Evolutionary conservation across 306 rosid genomes (phyloP).

Genomic region (Clitoria ternatea): DNA sequence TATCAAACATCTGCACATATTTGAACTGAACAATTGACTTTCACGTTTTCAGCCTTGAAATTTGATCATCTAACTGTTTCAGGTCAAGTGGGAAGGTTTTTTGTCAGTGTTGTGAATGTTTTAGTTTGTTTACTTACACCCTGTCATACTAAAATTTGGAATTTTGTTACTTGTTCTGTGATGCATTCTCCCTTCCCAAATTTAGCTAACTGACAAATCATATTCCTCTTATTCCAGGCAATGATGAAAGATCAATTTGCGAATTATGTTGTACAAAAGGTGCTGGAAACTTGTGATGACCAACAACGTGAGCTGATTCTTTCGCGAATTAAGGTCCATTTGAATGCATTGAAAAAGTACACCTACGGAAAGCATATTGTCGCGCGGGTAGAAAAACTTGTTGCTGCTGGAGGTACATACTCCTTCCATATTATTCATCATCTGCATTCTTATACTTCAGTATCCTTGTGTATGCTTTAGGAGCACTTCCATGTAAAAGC

Average conservation of each 20-base stretch:
- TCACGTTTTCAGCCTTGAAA: not conserved
- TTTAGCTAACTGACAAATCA: not conserved
- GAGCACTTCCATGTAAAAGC: not conserved
- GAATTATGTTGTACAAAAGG: conserved; percentile 94
- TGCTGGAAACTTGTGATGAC: conserved; percentile 94
- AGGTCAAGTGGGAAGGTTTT: not conserved
- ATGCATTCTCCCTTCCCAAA: not conserved
- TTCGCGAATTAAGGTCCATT: conserved; percentile 88
- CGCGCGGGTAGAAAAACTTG: conserved; percentile 97
- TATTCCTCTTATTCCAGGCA: conserved; percentile 23
- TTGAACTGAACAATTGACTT: not conserved
- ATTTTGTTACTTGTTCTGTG: not conserved
- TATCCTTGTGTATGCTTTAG: not conserved
- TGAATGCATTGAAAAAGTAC: conserved; percentile 93
- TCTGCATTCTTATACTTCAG: not conserved
- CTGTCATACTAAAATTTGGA: not conserved
- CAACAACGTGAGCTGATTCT: conserved; percentile 92
- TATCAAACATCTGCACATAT: not conserved
- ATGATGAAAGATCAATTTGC: conserved; percentile 99
- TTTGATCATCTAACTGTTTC: not conserved
- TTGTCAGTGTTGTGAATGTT: not conserved
- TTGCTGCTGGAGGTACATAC: conserved; percentile 87
- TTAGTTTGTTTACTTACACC: not conserved
- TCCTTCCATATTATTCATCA: not conserved
- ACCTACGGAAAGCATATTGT: conserved; percentile 95